Evolutionary conservation across 192 early-diverging fungal species (phyloP).

Genomic region (Chytriomyces confervae): DNA sequence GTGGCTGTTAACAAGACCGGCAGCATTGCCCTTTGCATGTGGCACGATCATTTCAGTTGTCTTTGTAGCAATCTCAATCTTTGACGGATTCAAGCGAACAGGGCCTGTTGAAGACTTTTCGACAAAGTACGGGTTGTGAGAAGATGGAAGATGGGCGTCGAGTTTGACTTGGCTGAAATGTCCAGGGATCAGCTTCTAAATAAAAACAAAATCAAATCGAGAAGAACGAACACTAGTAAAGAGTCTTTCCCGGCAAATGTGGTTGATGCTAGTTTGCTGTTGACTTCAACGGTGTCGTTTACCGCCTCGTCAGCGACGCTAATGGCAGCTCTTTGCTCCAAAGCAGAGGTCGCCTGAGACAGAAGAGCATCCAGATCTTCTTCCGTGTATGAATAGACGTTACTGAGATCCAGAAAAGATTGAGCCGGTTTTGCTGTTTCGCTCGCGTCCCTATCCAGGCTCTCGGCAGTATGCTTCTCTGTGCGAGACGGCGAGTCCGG

Average conservation of each 20-base stretch:
- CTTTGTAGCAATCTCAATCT: slow-evolving; percentile 19
- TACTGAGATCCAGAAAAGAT: neutral
- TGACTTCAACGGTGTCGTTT: neutral
- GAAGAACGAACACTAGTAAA: slow-evolving; percentile 8
- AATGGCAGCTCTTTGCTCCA: slow-evolving; percentile 23
- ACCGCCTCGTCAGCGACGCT: slow-evolving; percentile 6
- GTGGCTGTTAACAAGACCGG: neutral
- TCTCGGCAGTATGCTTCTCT: no score
- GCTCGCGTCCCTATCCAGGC: neutral
- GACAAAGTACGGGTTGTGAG: slow-evolving; percentile 7
- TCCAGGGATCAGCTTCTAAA: neutral
- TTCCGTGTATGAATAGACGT: slow-evolving; percentile 14
- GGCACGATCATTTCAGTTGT: neutral
- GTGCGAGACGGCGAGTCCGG: no score
- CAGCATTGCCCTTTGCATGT: neutral
- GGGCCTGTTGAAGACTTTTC: slow-evolving; percentile 23
- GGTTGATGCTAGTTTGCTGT: neutral
- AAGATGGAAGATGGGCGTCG: slow-evolving; percentile 14
- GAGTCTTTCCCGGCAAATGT: neutral
- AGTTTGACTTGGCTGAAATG: slow-evolving; percentile 21
- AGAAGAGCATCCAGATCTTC: slow-evolving; percentile 40
- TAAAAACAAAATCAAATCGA: slow-evolving; percentile 6
- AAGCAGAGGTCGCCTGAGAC: slow-evolving; percentile 19
- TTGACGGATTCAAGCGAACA: slow-evolving; percentile 30
- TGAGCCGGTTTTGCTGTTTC: neutral